Conservation (phyloP, 306 rosid genomes). For the Pyrus communis region DNA sequence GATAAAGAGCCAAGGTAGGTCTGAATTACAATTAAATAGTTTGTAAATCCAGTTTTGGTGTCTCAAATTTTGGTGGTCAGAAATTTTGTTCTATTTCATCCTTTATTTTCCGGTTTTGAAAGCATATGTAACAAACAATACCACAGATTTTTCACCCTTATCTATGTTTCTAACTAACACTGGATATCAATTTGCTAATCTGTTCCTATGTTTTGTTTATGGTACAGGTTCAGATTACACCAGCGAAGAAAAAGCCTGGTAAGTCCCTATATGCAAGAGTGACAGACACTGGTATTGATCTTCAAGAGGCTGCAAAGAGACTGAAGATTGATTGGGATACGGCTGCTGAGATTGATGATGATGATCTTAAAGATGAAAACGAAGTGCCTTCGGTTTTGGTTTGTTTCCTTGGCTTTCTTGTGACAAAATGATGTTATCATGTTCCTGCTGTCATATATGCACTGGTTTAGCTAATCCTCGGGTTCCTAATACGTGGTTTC, state of each 20-base stretch:
- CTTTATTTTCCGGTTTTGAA: background rate
- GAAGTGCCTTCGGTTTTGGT: constrained; percentile 87
- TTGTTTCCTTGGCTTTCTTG: constrained; percentile 28
- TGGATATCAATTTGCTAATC: constrained; percentile 2
- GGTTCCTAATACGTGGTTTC: constrained; percentile 21
- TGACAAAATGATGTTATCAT: background rate
- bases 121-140: background rate
- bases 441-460: background rate
- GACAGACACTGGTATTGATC: constrained; percentile 85
- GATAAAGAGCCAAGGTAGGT: background rate
- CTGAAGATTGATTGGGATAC: constrained; percentile 86
- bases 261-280: constrained; percentile 85
- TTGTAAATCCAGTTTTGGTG: background rate
- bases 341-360: constrained; percentile 81
- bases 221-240: constrained; percentile 44
- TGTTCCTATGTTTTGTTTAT: background rate
- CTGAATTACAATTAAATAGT: background rate
- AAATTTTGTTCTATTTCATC: background rate
- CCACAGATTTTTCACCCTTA: background rate
- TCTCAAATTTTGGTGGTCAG: background rate
- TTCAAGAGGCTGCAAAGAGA: constrained; percentile 70
- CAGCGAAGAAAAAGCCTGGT: constrained; percentile 55
- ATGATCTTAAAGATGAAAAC: constrained; percentile 34
- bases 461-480: background rate
- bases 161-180: background rate